Conservation (phyloP, 2,329 filamentous ascomycete species). For the Phoma sp. region DNA sequence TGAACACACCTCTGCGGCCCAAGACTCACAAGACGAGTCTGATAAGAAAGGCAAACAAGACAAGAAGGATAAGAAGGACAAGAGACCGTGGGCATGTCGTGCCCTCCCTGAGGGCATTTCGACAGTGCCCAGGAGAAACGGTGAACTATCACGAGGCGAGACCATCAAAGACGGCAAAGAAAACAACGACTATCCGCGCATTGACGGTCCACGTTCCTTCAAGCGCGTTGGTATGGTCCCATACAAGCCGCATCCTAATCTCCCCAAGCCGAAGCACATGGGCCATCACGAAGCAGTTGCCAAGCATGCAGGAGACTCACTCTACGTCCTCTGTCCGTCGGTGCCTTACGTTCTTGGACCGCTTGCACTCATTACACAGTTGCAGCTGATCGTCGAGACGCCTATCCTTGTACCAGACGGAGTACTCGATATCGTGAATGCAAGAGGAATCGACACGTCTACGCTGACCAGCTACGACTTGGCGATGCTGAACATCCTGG, state of each 20-base stretch:
- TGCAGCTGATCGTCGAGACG: constrained; percentile 9
- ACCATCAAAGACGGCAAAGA: neutral
- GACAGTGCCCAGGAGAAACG: too few relatives aligned
- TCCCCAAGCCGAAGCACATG: neutral
- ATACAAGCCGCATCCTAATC: neutral
- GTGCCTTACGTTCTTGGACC: constrained; percentile 11
- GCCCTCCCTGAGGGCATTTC: too few relatives aligned
- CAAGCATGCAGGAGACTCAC: constrained; percentile 5
- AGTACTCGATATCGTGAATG: neutral
- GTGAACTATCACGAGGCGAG: too few relatives aligned
- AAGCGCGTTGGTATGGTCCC: neutral
- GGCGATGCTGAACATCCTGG: constrained; percentile 5
- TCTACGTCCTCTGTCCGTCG: constrained; percentile 5
- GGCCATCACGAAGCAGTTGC: neutral
- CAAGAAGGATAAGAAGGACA: too few relatives aligned
- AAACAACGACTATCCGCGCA: constrained; percentile 5
- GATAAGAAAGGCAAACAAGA: too few relatives aligned
- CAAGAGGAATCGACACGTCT: neutral
- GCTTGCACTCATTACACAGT: neutral
- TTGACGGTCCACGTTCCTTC: constrained; percentile 3
- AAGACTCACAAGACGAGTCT: too few relatives aligned
- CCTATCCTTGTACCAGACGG: neutral
- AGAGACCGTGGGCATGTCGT: too few relatives aligned
- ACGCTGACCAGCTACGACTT: constrained; percentile 1
- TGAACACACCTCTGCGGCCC: too few relatives aligned